These are phyloP conservation scores for Sugiyamaella pinicola DNA, from an alignment of 1,139 yeast genomes.

Conservation along the genomic window DNA sequence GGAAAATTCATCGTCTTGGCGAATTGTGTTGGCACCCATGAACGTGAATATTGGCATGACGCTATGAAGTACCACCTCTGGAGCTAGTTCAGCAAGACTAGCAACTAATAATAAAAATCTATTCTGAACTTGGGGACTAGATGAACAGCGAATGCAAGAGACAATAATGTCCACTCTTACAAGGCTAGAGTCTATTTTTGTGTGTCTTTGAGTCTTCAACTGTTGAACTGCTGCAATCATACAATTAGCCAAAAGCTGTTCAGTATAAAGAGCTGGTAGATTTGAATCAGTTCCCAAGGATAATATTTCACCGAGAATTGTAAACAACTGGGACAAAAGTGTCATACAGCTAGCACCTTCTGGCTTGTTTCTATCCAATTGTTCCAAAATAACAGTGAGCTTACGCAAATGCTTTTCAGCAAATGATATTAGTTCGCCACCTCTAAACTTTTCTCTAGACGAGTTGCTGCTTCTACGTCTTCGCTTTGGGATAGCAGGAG, in stretches of 20 bases:
- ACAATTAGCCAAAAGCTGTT: conserved; percentile 86
- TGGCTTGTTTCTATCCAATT: conserved; percentile 59
- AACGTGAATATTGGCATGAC: conserved; percentile 99
- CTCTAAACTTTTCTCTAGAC: conserved; percentile 71
- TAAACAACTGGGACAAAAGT: conserved; percentile 55
- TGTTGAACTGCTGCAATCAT: conserved; percentile 68
- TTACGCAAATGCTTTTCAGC: conserved; percentile 80
- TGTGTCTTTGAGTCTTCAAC: conserved; percentile 32
- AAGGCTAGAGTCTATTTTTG: conserved; percentile 59
- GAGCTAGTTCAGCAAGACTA: conserved; percentile 81
- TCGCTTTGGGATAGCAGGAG: conserved; percentile 52
- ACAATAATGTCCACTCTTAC: conserved; percentile 89
- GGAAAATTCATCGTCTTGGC: conserved; percentile 96
- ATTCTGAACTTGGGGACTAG: conserved; percentile 94
- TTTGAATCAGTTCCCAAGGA: conserved; percentile 89
- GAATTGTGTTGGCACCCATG: conserved; percentile 97
- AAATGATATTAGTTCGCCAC: conserved; percentile 64
- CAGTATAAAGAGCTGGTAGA: conserved; percentile 85
- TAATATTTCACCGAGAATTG: conserved; percentile 79
- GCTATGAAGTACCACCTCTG: conserved; percentile 89
- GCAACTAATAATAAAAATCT: conserved; percentile 81
- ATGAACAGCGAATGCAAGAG: conserved; percentile 83
- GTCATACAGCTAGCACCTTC: conserved; percentile 47
- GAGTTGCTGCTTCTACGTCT: conserved; percentile 80
- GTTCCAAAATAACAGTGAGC: conserved; percentile 76